phyloP scores from a whole-genome alignment of 345 rosid species.

The Dimocarpus longan region DNA sequence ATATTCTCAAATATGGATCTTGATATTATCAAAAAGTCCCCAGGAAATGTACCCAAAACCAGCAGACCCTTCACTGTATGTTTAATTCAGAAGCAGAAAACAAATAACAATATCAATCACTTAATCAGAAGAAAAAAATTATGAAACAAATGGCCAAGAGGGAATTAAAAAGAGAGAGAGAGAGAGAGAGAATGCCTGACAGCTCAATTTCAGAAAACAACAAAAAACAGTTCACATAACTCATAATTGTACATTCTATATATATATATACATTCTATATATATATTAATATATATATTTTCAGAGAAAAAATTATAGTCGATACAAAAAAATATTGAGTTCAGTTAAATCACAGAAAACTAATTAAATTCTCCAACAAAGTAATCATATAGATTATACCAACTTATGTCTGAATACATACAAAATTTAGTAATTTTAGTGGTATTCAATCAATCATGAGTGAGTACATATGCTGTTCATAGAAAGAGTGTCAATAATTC shows the following conservation, averaged over 20 bases:
- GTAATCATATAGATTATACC: background rate
- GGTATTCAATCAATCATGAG: background rate
- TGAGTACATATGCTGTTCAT: background rate
- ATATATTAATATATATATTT: no score
- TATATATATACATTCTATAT: no score
- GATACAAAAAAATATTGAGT: background rate
- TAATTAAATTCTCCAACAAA: background rate
- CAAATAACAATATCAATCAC: background rate
- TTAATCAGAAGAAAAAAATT: background rate
- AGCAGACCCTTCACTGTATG: slow-evolving; percentile 86
- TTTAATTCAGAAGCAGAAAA: slow-evolving; percentile 23
- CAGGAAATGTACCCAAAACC: slow-evolving; percentile 64
- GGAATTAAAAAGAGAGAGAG: background rate
- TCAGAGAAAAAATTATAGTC: background rate
- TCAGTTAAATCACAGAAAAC: background rate
- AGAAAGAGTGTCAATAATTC: background rate
- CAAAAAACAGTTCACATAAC: background rate
- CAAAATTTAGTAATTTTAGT: background rate
- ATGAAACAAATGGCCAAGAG: background rate
- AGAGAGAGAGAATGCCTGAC: background rate
- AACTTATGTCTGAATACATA: slow-evolving; percentile 1
- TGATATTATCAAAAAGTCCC: slow-evolving; percentile 48
- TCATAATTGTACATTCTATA: background rate
- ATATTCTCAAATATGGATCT: slow-evolving; percentile 64
- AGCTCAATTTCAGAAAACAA: background rate